Evolutionary conservation across 345 rosid genomes (phyloP), one percentile per base, ranked within the genome.

Genomic region (Jatropha curcas): DNA sequence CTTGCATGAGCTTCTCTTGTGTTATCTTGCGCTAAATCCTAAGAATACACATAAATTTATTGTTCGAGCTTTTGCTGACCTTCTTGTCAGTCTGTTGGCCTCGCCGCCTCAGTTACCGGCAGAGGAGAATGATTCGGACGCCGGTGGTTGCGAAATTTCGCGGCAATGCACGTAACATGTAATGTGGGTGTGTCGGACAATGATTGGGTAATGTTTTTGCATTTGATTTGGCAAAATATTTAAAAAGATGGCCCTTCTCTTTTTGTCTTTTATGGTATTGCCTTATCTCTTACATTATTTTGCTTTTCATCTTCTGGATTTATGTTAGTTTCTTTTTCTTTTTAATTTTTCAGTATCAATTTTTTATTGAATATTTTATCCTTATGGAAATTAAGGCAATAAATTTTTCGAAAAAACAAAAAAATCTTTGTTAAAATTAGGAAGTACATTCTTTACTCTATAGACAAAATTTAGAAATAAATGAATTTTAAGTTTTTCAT

Each of bases 61-160:
- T 55, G 80, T 89, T 41, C 82, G 85, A 10, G 98, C 98, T 31
- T 94, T 94, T 55, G 84, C 97, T 61, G 97, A 90, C 78, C 88
- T 90, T 71, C 77, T 94, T 6, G 88, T 88, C 34, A 85, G 84
- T 72, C 88, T 94, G 41, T 79, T 90, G 87, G 83, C 89, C 25
- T 27, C 74, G 24, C 16, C 59, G 25, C 30, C 66, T 51, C 28
- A 31, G 70, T 16, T 4, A 43, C 46, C 37, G 60, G 24, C 53
- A 11, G 66, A 71, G 30, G 59, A 33, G 43, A 69, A 66, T 66
- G 37, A 45, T 12, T 6, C 33, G 41, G 25, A 35, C 35, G 25
- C 68, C 68, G 67, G 25, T 65, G 45, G 65, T 9, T 43, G 77
- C 4, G 68, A 33, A 72, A 69, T 60, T 58, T 41, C 52, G 16